phyloP scores from a whole-genome alignment of 257 asterid species.

The Nicotiana obtusifolia region DNA sequence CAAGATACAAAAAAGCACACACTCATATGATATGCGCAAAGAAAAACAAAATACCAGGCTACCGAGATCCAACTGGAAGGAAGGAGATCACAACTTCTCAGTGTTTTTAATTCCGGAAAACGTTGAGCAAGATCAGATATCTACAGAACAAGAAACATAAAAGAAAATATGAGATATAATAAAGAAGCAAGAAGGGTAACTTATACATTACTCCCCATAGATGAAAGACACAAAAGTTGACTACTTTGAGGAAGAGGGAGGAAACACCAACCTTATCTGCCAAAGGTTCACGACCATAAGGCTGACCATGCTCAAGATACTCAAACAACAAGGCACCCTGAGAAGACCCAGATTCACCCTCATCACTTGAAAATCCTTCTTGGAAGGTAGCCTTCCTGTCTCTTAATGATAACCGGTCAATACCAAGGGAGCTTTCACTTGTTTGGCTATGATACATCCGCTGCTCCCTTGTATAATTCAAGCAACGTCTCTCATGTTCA shows the following conservation, averaged over 20 bases:
- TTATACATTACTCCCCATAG: not conserved
- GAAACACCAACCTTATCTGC: slow-evolving; percentile 38
- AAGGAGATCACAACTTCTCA: slow-evolving; percentile 79
- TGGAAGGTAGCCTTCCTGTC: slow-evolving; percentile 47
- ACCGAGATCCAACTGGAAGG: slow-evolving; percentile 95
- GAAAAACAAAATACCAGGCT: slow-evolving; percentile 55
- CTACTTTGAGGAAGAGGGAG: not conserved
- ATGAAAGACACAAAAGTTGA: not conserved
- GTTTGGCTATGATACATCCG: slow-evolving; percentile 23
- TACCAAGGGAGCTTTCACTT: slow-evolving; percentile 26
- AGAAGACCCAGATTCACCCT: slow-evolving; percentile 74
- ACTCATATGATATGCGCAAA: not conserved
- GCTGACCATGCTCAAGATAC: slow-evolving; percentile 68
- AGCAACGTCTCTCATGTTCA: slow-evolving; percentile 57
- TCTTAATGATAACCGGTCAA: slow-evolving; percentile 29
- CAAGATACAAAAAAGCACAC: not conserved
- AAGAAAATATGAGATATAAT: not conserved
- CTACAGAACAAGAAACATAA: slow-evolving; percentile 33
- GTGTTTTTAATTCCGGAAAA: slow-evolving; percentile 68
- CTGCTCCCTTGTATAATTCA: slow-evolving; percentile 36
- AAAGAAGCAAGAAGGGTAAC: not conserved
- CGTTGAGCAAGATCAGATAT: slow-evolving; percentile 55
- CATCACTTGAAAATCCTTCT: slow-evolving; percentile 86
- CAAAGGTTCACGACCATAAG: slow-evolving; percentile 78
- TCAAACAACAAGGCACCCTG: slow-evolving; percentile 69